A percentile compares a stretch with the other conserved stretches of the same genome.
These are phyloP conservation scores for Cordyceps javanica DNA, from an alignment of 2,329 filamentous ascomycete genomes.

Conservation along the genomic window DNA sequence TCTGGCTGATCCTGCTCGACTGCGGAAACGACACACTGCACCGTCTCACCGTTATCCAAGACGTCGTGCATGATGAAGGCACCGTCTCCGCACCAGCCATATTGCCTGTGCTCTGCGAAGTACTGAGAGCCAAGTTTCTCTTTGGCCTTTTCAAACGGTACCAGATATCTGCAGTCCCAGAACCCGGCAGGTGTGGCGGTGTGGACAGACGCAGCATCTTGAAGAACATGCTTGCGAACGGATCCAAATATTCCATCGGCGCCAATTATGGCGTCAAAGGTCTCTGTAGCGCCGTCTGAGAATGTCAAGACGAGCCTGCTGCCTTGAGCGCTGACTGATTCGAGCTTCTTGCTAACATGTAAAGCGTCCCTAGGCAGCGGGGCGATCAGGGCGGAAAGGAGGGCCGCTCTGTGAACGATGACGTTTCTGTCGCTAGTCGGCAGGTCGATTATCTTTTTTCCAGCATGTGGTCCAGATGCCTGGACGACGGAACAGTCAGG, in stretches of 20 bases:
- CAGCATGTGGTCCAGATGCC: conserved; percentile 1
- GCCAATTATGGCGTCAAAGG: conserved; percentile 19
- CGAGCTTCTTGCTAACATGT: conserved; percentile 15
- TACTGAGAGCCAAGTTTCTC: neutral
- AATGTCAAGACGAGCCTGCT: neutral
- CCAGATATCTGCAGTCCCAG: conserved; percentile 3
- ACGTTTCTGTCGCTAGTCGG: neutral
- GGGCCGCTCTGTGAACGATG: conserved; percentile 18
- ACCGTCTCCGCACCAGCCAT: conserved; percentile 6
- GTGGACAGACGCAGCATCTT: neutral
- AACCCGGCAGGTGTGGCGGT: neutral
- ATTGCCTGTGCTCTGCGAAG: neutral
- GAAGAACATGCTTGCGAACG: conserved; percentile 17
- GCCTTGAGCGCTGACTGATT: neutral
- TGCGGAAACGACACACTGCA: neutral
- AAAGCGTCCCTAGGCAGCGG: conserved; percentile 14
- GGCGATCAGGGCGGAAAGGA: conserved; percentile 17
- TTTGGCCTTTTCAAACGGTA: neutral
- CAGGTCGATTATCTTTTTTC: neutral
- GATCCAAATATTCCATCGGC: conserved; percentile 19
- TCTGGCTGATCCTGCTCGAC: neutral
- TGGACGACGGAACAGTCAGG: neutral
- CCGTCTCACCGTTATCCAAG: conserved; percentile 1
- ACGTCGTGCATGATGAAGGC: conserved; percentile 3
- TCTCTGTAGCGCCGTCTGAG: conserved; percentile 13